Base-by-base conservation (phyloP, 2,329 filamentous ascomycete species). In the Diaporthe eres region DNA sequence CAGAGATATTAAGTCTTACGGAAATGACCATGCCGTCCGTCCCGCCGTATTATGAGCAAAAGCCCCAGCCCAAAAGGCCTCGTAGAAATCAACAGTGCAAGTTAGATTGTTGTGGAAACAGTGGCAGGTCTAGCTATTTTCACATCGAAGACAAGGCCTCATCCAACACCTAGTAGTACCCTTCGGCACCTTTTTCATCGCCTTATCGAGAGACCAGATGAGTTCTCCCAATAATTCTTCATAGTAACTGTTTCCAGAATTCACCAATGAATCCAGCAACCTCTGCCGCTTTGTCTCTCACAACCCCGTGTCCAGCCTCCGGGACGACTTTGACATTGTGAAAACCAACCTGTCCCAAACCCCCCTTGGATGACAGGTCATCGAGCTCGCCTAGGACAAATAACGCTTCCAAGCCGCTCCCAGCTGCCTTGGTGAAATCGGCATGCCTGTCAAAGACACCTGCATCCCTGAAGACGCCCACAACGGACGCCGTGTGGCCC, bases 381-480 rank as follows among this genome's bases (percentile, higher is more conserved):
- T 76, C 75, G 6, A 72, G 34, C 44, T 55, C 72, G 10, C 75
- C 75, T 7, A 76, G 39, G 10, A 76, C 67, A 4, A 51, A 51
- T 19, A 76, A 22, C 28, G 44, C 42, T 25, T 44, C 25, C 22
- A 63, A 17, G 2, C 25, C 77, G 0, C 72, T 77, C 0, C 68
- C 25, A 0, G 75, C 77, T 2, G 78, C 80, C 31, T 79, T 65
- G 13, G 42, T 37, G 49, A 82, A 84, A 2, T 74, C 70, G 3
- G 58, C 77, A 13, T 82, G 74, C 0, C 75, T 78, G 78, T 86
- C 87, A 72, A 85, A 78, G 1, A 86, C 82, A 0, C 85, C 85
- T 0, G 85, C 88, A 63, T 90, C 86, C 57, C 87, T 82, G 8
- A 89, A 82, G 0, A 89, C 83, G 0, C 81, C 85, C 25, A 88